Evolutionary conservation across 805 yeast genomes (phyloP), one percentile per base, ranked within the genome.

Genomic region (Lachancea nothofagi): DNA sequence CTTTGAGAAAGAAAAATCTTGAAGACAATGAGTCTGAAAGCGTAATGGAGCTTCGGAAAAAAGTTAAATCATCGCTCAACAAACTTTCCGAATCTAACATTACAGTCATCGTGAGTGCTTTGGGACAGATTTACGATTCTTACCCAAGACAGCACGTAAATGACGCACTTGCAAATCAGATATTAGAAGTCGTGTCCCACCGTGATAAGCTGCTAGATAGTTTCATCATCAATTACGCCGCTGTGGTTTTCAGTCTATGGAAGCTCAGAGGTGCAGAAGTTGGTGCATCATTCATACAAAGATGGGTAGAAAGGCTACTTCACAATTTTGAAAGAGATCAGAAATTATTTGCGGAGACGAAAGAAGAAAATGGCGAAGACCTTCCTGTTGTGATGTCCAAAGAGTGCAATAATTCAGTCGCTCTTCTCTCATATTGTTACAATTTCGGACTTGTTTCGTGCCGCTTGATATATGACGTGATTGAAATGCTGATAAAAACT

Each of bases 81-180:
- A 82, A 79, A 59, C 70, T 93, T n/a, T 83, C 96, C 1, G 97
- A 90, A 51, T 78, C 94, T 1, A 93, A 89, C 46, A 68, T 89
- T 21, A 67, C 75, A 9, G 66, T 80, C 2, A 85, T 89, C 38
- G 77, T 83, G 15, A 72, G 74, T 43, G 86, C 85, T 19, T 64
- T 93, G 38, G 79, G 78, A 50, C 69, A 67, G 0, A 62, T 86
- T 1, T 93, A 77, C 52, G 62, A 70, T 46, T 70, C 70, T 6
- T 70, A 86, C 50, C 80, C 98, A 3, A 74, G 96, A 48, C 88
- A 86, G 40, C 57, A 73, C n/a, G 94, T 88, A 15, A 87, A 78
- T 37, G 83, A 81, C 41, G 74, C 75, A 9, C 62, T 93, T 31
- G 75, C 89, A 2, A 61, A 70, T 6, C 74, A 79, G 24, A 62